Conservation (phyloP, 2,329 filamentous ascomycete species). For the Stagonosporopsis vannaccii region DNA sequence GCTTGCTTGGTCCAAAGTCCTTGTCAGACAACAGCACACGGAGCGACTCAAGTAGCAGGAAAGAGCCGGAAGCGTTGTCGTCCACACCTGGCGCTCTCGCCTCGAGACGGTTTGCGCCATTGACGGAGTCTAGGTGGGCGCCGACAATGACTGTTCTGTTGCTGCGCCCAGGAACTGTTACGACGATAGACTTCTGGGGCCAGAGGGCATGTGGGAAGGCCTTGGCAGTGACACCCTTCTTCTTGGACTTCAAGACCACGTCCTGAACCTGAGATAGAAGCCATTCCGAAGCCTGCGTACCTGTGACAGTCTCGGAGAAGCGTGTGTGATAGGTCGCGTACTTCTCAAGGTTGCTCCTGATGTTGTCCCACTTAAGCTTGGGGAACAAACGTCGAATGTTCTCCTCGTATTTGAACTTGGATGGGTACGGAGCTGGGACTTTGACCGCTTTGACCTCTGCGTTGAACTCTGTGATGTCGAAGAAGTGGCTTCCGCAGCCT, state of each 20-base stretch:
- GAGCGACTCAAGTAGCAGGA: conserved; percentile 91
- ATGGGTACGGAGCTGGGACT: conserved; percentile 22
- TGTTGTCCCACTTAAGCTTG: conserved; percentile 27
- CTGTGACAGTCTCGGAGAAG: conserved; percentile 48
- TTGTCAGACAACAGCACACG: conserved; percentile 76
- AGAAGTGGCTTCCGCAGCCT: conserved; percentile 30
- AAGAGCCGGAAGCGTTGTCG: conserved; percentile 87
- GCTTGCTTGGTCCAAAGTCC: conserved; percentile 70
- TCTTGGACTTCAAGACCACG: conserved; percentile 74
- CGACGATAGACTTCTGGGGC: conserved; percentile 88
- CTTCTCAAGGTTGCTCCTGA: conserved; percentile 26
- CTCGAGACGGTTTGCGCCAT: conserved; percentile 78
- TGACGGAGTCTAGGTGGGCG: conserved; percentile 93
- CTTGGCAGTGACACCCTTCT: conserved; percentile 69
- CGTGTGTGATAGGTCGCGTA: conserved; percentile 28
- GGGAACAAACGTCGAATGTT: conserved; percentile 22
- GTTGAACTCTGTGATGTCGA: conserved; percentile 30
- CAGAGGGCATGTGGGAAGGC: conserved; percentile 54
- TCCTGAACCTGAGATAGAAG: conserved; percentile 74
- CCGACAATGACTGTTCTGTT: conserved; percentile 86
- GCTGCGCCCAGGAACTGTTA: conserved; percentile 82
- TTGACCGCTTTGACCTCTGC: conserved; percentile 22
- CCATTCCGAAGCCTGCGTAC: conserved; percentile 84
- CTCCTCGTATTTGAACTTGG: conserved; percentile 22
- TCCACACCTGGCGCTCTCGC: conserved; percentile 82